These are phyloP conservation scores for Penicillium sp. DNA, from an alignment of 2,329 filamentous ascomycete species.

Conservation along the genomic window DNA sequence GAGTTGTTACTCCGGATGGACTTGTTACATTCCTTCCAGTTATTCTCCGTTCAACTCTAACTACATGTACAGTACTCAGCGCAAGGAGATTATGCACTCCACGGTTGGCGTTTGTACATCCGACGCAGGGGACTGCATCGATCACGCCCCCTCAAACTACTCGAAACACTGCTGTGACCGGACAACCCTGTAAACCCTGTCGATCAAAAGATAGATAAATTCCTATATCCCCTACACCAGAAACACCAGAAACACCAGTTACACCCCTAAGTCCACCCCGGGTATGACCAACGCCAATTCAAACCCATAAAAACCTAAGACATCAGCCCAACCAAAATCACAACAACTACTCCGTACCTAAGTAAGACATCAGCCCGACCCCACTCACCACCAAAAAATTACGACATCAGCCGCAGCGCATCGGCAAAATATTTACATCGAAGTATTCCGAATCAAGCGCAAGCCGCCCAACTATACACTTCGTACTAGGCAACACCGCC, in stretches of 20 bases:
- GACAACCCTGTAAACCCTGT: not conserved
- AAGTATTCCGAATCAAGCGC: constrained; percentile 45
- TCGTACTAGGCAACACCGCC: constrained; percentile 36
- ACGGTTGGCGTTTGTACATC: not conserved
- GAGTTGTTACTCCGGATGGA: too few species aligned
- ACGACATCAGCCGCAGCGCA: not conserved
- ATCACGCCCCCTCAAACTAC: not conserved
- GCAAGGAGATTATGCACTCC: not conserved
- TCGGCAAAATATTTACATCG: constrained; percentile 48
- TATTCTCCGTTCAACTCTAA: too few species aligned
- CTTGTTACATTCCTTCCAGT: too few species aligned
- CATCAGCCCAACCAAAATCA: not conserved
- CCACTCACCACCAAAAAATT: not conserved
- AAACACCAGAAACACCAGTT: not conserved
- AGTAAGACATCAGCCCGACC: not conserved
- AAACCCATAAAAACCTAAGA: not conserved
- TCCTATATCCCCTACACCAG: not conserved
- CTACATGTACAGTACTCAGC: too few species aligned
- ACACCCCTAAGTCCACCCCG: not conserved
- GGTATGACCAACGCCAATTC: not conserved
- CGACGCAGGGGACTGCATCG: not conserved
- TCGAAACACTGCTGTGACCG: not conserved
- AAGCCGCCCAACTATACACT: constrained; percentile 44
- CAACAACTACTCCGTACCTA: not conserved
- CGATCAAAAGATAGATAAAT: not conserved